A percentile compares a stretch with the other conserved stretches of the same genome.
phyloP scores from a whole-genome alignment of 2,329 filamentous ascomycete species.

The Fusarium illudens region DNA sequence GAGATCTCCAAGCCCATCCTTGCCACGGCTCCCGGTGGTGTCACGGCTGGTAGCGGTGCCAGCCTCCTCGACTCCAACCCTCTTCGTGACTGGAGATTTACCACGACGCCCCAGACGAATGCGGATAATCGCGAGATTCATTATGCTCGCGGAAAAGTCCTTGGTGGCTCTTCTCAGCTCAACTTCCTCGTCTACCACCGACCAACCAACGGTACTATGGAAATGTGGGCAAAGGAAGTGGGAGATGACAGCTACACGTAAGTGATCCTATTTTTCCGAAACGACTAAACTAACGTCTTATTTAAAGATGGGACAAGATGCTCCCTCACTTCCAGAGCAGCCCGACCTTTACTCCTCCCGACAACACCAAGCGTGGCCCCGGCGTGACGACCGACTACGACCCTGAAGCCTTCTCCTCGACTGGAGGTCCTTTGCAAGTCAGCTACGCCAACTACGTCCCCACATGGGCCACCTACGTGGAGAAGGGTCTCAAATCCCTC shows the following conservation, averaged over 20 bases:
- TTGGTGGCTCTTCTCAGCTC: constrained; percentile 51
- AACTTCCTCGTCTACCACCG: constrained; percentile 50
- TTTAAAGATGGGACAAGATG: constrained; percentile 35
- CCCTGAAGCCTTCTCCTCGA: constrained; percentile 35
- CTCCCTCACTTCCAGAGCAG: constrained; percentile 42
- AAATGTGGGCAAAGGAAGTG: constrained; percentile 42
- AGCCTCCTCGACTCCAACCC: constrained; percentile 32
- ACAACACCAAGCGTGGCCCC: constrained; percentile 20
- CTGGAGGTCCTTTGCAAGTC: constrained; percentile 40
- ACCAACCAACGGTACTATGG: constrained; percentile 44
- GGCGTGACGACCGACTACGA: constrained; percentile 42
- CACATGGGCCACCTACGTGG: constrained; percentile 30
- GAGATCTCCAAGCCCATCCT: constrained; percentile 45
- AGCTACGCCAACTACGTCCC: constrained; percentile 41
- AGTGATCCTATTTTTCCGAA: not conserved
- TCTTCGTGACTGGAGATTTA: constrained; percentile 44
- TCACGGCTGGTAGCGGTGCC: constrained; percentile 31
- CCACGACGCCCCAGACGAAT: constrained; percentile 38
- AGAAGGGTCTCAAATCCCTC: constrained; percentile 39
- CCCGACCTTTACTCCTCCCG: constrained; percentile 39
- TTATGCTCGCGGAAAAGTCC: constrained; percentile 49
- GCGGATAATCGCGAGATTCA: constrained; percentile 43
- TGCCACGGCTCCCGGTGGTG: constrained; percentile 36
- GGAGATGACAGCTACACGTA: constrained; percentile 42
- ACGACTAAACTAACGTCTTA: fast-evolving